A percentile compares a stretch with the other conserved stretches of the same genome.
phyloP scores from a whole-genome alignment of 139 green algal species.

The Volvox reticuliferus region DNA sequence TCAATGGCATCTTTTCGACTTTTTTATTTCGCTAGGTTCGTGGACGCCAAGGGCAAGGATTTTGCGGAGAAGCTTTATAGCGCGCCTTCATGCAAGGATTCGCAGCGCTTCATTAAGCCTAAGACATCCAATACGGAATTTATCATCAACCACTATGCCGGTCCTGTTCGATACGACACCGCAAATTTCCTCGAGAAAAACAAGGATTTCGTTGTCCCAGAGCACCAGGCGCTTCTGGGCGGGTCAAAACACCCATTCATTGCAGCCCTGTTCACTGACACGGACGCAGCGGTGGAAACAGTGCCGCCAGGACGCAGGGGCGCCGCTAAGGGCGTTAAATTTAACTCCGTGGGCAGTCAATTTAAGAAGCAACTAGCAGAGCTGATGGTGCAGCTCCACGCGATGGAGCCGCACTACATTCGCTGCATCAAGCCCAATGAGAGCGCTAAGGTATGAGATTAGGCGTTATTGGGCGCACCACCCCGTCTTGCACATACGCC shows the following conservation, averaged over 20 bases:
- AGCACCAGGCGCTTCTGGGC: constrained; percentile 94
- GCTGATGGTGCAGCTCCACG: constrained; percentile 93
- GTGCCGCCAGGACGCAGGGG: constrained; percentile 6
- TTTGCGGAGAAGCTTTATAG: constrained; percentile 89
- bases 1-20: background rate
- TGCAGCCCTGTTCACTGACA: constrained; percentile 20
- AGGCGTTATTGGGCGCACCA: too few species aligned
- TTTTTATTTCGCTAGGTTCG: constrained; percentile 19
- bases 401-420: constrained; percentile 99
- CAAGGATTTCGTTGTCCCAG: constrained; percentile 95
- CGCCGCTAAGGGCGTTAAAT: constrained; percentile 83
- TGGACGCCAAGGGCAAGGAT: constrained; percentile 54
- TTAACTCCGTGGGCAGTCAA: constrained; percentile 87
- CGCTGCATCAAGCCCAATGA: constrained; percentile 99
- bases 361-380: constrained; percentile 98
- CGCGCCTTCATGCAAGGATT: constrained; percentile 59
- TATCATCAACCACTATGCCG: constrained; percentile 97
- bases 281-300: background rate
- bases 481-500: too few species aligned
- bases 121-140: constrained; percentile 90
- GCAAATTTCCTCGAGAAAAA: constrained; percentile 83
- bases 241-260: constrained; percentile 53
- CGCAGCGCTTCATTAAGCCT: constrained; percentile 90
- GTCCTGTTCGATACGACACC: constrained; percentile 76
- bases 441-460: constrained; percentile 24